phyloP scores from a whole-genome alignment of 2,329 filamentous ascomycete genomes.

The Cladophialophora immunda region DNA sequence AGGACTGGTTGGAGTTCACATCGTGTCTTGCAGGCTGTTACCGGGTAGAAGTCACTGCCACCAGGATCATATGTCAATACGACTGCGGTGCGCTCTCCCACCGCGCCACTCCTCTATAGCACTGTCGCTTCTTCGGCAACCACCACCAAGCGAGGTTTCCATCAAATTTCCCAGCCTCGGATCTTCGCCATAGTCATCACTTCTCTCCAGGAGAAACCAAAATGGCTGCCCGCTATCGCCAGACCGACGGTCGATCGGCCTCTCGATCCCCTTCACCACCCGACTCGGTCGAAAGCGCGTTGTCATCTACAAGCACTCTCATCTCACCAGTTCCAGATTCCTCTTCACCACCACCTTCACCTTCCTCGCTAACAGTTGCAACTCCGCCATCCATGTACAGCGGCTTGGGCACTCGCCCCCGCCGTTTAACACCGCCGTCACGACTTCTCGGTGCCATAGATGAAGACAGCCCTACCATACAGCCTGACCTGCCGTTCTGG shows the following conservation, averaged over 20 bases:
- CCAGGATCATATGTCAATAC: background rate
- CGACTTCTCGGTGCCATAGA: slow-evolving; percentile 35
- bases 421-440: slow-evolving; percentile 29
- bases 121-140: slow-evolving; percentile 1
- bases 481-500: slow-evolving; percentile 28
- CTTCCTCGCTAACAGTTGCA: background rate
- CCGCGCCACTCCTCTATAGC: background rate
- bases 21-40: background rate
- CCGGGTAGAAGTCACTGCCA: background rate
- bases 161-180: background rate
- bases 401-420: slow-evolving; percentile 7
- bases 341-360: slow-evolving; percentile 17
- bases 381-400: slow-evolving; percentile 27
- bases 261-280: slow-evolving; percentile 29
- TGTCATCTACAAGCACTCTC: slow-evolving; percentile 31
- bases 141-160: slow-evolving; percentile 10
- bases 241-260: slow-evolving; percentile 19
- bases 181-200: slow-evolving; percentile 8
- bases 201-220: slow-evolving; percentile 10
- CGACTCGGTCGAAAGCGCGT: slow-evolving; percentile 26
- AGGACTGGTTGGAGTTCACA: background rate
- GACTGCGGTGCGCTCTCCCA: background rate
- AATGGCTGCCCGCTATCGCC: slow-evolving; percentile 14
- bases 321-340: slow-evolving; percentile 19
- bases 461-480: slow-evolving; percentile 31